Conservation (phyloP, 2,329 filamentous ascomycete species). For the Fusarium longipes region DNA sequence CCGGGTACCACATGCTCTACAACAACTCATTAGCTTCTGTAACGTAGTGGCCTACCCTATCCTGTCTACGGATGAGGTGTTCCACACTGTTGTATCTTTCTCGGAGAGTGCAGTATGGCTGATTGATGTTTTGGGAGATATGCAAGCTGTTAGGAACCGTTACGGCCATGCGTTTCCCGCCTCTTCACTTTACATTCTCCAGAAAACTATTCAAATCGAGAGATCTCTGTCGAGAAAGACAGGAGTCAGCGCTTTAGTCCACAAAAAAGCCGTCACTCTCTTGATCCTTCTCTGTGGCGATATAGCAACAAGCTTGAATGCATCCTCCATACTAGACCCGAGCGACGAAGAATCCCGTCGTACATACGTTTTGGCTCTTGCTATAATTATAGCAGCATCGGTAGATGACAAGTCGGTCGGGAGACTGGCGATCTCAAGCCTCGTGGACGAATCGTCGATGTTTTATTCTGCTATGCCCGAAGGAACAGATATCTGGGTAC, state of each 20-base stretch:
- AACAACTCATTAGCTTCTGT: conserved; percentile 59
- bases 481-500: conserved; percentile 58
- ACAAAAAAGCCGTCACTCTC: conserved; percentile 53
- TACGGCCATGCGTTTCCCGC: conserved; percentile 50
- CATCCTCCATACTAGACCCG: conserved; percentile 47
- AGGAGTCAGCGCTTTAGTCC: conserved; percentile 37
- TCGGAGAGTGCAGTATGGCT: conserved; percentile 61
- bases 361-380: conserved; percentile 54
- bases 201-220: conserved; percentile 52
- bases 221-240: conserved; percentile 35
- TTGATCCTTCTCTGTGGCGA: conserved; percentile 58
- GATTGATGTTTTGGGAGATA: conserved; percentile 59
- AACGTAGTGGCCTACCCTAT: conserved; percentile 58
- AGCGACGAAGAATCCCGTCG: conserved; percentile 47
- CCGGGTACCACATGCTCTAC: conserved; percentile 57
- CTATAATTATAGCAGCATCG: conserved; percentile 54
- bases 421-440: conserved; percentile 56
- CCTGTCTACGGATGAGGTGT: conserved; percentile 49
- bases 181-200: conserved; percentile 52
- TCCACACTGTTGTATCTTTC: conserved; percentile 50
- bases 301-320: conserved; percentile 50
- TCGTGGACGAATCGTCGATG: conserved; percentile 57
- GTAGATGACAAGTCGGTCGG: conserved; percentile 50
- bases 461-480: conserved; percentile 49
- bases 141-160: conserved; percentile 55